Conservation (phyloP, 345 rosid genomes). For the Pistacia atlantica region DNA sequence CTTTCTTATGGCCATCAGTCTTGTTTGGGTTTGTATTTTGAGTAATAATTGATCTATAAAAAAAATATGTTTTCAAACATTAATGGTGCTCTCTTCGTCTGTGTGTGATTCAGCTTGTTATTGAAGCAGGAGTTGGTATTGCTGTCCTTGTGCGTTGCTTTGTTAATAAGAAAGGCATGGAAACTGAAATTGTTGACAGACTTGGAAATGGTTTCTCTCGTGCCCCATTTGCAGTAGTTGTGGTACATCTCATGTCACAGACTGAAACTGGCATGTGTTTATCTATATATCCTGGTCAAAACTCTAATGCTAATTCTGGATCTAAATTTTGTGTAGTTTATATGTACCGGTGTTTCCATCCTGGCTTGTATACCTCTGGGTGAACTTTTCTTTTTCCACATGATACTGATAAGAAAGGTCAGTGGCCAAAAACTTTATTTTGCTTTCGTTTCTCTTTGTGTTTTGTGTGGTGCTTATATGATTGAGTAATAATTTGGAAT, state of each 20-base stretch:
- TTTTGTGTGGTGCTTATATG: background rate
- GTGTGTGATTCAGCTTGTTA: conserved; percentile 59
- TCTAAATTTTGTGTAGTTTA: conserved; percentile 51
- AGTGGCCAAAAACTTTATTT: conserved; percentile 19
- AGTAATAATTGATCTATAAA: background rate
- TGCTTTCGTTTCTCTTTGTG: conserved; percentile 9
- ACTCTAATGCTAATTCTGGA: conserved; percentile 25
- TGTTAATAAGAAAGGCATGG: conserved; percentile 79
- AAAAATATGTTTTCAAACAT: background rate
- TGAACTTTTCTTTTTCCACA: conserved; percentile 97
- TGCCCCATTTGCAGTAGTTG: conserved; percentile 92
- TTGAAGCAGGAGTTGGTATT: conserved; percentile 92
- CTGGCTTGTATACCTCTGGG: conserved; percentile 89
- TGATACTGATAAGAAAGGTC: conserved; percentile 92
- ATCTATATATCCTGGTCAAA: conserved; percentile 5
- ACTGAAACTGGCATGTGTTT: conserved; percentile 11
- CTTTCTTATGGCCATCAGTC: conserved; percentile 82
- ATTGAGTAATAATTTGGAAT: conserved; percentile 1
- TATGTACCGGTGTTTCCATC: conserved; percentile 87
- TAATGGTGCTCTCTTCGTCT: conserved; percentile 11
- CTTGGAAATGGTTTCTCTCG: conserved; percentile 98
- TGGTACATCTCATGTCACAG: conserved; percentile 50
- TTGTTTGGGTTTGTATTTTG: conserved; percentile 77
- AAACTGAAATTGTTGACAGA: conserved; percentile 82
- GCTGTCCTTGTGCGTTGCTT: conserved; percentile 90